Evolutionary conservation across 148 eudicot genomes (phyloP).

Genomic region (Vaccinium macrocarpon): DNA sequence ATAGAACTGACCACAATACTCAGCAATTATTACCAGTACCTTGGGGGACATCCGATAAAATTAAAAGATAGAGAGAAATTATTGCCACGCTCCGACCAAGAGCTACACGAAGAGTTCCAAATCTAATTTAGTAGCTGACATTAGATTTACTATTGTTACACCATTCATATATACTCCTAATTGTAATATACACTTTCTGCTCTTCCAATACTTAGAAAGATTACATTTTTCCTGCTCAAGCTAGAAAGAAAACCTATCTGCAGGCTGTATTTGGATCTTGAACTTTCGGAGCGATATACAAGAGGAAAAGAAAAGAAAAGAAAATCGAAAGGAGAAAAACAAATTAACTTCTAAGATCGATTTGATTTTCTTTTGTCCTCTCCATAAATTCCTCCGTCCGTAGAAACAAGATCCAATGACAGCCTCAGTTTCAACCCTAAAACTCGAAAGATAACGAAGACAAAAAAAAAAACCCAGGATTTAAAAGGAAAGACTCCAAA

Average conservation of each 20-base stretch:
- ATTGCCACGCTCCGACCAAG: not conserved
- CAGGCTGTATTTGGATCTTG: constrained; percentile 6
- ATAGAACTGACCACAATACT: not conserved
- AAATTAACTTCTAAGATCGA: not conserved
- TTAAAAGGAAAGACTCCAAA: not conserved
- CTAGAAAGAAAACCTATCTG: not conserved
- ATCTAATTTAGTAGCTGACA: not conserved
- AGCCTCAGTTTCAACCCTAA: not conserved
- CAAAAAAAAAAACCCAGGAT: no score
- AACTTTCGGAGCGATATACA: not conserved
- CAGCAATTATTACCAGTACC: not conserved
- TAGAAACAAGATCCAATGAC: not conserved
- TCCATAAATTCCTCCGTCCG: not conserved
- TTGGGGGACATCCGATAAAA: no score
- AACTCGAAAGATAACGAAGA: not conserved
- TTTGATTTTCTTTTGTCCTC: not conserved
- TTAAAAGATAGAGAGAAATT: not conserved
- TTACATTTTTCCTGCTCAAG: not conserved
- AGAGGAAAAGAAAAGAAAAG: not conserved
- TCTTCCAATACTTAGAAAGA: not conserved
- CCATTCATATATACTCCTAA: not conserved
- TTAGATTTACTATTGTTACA: not conserved
- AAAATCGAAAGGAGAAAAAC: not conserved
- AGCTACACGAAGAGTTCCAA: not conserved
- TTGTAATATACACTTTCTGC: constrained; percentile 6